phyloP scores from a whole-genome alignment of 1,139 yeast species.

The Saccharomyces hybrid region DNA sequence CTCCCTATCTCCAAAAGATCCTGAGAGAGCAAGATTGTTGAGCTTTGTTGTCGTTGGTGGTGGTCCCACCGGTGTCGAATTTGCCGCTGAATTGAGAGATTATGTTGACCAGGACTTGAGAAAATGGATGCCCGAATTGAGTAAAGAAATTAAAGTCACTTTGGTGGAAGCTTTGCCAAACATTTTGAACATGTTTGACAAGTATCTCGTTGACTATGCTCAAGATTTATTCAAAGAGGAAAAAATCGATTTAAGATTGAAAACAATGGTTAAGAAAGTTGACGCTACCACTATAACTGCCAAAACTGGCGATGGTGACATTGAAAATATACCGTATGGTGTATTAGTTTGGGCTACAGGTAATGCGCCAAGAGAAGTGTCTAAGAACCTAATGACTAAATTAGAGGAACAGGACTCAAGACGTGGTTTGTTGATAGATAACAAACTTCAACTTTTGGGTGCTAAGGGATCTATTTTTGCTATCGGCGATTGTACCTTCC shows the following conservation, averaged over 20 bases:
- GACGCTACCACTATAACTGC: conserved; percentile 62
- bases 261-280: conserved; percentile 85
- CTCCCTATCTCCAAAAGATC: conserved; percentile 63
- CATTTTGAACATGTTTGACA: conserved; percentile 81
- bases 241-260: conserved; percentile 67
- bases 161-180: conserved; percentile 89
- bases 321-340: conserved; percentile 76
- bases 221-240: conserved; percentile 74
- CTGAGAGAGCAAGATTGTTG: conserved; percentile 72
- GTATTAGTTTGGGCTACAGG: conserved; percentile 97
- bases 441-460: conserved; percentile 76
- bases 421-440: conserved; percentile 84
- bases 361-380: conserved; percentile 78
- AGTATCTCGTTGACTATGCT: conserved; percentile 77
- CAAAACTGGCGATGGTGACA: conserved; percentile 48
- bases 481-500: conserved; percentile 87
- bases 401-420: conserved; percentile 76
- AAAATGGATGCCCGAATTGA: conserved; percentile 84
- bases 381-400: conserved; percentile 57
- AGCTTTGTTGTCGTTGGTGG: conserved; percentile 90
- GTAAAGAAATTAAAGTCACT: conserved; percentile 72
- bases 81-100: conserved; percentile 92
- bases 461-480: conserved; percentile 72
- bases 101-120: conserved; percentile 84
- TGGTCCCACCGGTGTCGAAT: conserved; percentile 96